phyloP scores from a whole-genome alignment of 2,329 filamentous ascomycete species.

The Colletotrichum musae region DNA sequence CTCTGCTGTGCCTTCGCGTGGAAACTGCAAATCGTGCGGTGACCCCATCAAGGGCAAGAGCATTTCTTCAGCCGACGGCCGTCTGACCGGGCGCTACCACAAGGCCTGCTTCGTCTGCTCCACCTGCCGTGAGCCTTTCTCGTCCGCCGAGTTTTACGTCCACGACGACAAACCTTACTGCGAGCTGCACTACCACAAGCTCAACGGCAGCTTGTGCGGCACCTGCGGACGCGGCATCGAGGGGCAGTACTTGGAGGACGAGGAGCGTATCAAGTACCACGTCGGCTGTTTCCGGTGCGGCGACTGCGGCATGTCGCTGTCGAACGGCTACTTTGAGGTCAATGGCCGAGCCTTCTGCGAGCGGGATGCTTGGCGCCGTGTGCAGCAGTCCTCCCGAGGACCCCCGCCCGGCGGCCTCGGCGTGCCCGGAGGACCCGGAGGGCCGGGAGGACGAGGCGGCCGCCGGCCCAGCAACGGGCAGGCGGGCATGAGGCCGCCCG shows the following conservation, averaged over 20 bases:
- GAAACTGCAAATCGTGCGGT: slow-evolving; percentile 87
- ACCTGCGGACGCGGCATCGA: slow-evolving; percentile 90
- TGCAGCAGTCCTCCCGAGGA: slow-evolving; percentile 54
- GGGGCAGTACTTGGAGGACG: slow-evolving; percentile 92
- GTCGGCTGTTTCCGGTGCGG: slow-evolving; percentile 87
- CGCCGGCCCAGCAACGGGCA: slow-evolving; percentile 36
- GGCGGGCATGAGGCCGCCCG: slow-evolving; percentile 38
- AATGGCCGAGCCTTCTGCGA: slow-evolving; percentile 87
- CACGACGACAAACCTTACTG: slow-evolving; percentile 90
- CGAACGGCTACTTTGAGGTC: slow-evolving; percentile 93
- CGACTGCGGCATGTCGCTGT: slow-evolving; percentile 81
- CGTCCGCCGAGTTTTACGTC: slow-evolving; percentile 93
- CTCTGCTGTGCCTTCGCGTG: slow-evolving; percentile 66
- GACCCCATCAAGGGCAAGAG: slow-evolving; percentile 89
- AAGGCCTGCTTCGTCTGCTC: slow-evolving; percentile 94
- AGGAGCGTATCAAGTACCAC: slow-evolving; percentile 84
- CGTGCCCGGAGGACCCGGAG: slow-evolving; percentile 19
- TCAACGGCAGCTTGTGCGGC: slow-evolving; percentile 89
- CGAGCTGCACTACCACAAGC: slow-evolving; percentile 90
- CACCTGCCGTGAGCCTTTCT: slow-evolving; percentile 85
- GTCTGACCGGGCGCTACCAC: slow-evolving; percentile 93
- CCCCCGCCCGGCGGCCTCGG: slow-evolving; percentile 35
- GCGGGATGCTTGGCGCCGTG: slow-evolving; percentile 79
- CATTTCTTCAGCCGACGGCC: slow-evolving; percentile 92
- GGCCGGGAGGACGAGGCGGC: slow-evolving; percentile 17